Evolutionary conservation across 75 land plant species (phyloP), one percentile per base, ranked within the genome.

Genomic region (Larix kaempferi): DNA sequence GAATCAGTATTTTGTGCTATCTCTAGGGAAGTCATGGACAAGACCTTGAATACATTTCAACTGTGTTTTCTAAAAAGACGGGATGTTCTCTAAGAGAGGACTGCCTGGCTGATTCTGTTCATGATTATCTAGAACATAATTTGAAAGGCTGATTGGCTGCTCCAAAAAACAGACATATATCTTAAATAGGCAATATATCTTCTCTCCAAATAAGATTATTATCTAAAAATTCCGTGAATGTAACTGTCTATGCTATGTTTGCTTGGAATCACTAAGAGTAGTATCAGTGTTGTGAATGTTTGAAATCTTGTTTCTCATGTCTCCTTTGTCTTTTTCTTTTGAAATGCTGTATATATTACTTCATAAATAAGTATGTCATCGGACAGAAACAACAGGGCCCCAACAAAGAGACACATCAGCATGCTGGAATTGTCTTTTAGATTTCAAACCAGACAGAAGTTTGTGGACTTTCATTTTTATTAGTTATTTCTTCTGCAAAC

Each of bases 231-330:
- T 41, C 10, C 44, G n/a, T 39, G 39, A 29, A 65, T 65, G 8
- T 49, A 19, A 39, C n/a, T 67, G 16, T 69, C 52, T 69, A 64
- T 64, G 37, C 67, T 64, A 69, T 39, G 2, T 69, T 69, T 69
- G 39, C 13, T 37, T 21, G 49, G 49, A 41, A 69, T 69, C 11
- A 16, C 72, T 6, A 39, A 0, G 54, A 8, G 23, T 35, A 7
- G 72, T 16, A n/a, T 69, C 54, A 10, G 35, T 69, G 23, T n/a
- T 39, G 72, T 69, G 72, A 41, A 69, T 0, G 41, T 69, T 69
- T 33, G 21, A 5, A 65, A 14, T 69, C 7, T 8, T 69, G 72
- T 69, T 39, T 21, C 41, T 69, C 72, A 8, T 33, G 66, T 37
- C 21, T 65, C 69, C 69, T 1, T 33, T 6, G 23, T 39, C 54